Conservation (phyloP, 75 land plant species). For the Cunninghamia lanceolata region DNA sequence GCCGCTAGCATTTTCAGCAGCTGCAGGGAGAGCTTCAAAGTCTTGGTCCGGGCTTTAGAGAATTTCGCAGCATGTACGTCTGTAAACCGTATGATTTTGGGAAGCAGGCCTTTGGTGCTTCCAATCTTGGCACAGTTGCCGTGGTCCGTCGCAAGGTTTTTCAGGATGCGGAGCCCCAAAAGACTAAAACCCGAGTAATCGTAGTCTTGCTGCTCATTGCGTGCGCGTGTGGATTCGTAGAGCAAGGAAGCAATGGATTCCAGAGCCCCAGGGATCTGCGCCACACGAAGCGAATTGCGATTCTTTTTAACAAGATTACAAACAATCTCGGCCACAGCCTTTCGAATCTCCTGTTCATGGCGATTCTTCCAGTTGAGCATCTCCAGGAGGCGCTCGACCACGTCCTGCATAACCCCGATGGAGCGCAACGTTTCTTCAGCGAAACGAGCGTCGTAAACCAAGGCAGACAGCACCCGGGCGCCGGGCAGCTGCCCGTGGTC, state of each 20-base stretch:
- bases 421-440: too few relatives aligned
- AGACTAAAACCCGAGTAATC: constrained; percentile 8
- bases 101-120: too few relatives aligned
- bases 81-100: constrained; percentile 2
- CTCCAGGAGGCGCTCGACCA: constrained; percentile 74
- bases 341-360: constrained; percentile 61
- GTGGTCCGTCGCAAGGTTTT: background rate
- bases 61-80: constrained; percentile 4
- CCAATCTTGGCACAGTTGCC: constrained; percentile 15
- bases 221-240: constrained; percentile 6
- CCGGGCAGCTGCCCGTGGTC: constrained; percentile 47
- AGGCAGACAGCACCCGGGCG: too few relatives aligned
- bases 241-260: constrained; percentile 70
- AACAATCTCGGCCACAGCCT: constrained; percentile 30
- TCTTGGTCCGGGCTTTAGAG: constrained; percentile 33
- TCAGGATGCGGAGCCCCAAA: constrained; percentile 23
- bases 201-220: background rate
- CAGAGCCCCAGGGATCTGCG: constrained; percentile 53
- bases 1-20: constrained; percentile 57
- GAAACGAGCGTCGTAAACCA: too few relatives aligned
- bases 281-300: background rate
- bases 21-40: constrained; percentile 51
- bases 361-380: constrained; percentile 82
- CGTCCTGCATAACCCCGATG: constrained; percentile 7
- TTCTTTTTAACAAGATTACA: too few relatives aligned